Evolutionary conservation across 306 rosid genomes (phyloP).

Genomic region (Vicia villosa): DNA sequence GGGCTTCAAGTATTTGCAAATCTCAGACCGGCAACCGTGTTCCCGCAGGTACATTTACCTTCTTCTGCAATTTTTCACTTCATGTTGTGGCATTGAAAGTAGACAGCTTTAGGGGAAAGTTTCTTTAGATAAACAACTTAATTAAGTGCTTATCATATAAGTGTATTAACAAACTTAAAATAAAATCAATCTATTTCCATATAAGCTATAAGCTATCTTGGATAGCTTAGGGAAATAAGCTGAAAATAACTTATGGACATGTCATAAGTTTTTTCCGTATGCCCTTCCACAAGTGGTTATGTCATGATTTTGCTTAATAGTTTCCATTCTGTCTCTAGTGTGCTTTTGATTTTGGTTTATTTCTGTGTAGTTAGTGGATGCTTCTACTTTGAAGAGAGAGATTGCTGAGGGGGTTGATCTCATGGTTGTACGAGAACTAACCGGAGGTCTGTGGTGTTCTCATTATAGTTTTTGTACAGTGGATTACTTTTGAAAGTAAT

Average conservation of each 20-base stretch:
- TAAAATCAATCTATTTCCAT: background rate
- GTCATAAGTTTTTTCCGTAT: background rate
- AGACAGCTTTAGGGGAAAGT: too few relatives aligned
- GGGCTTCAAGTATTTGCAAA: conserved; percentile 84
- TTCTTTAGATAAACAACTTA: too few relatives aligned
- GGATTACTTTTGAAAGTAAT: conserved; percentile 3
- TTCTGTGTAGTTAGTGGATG: conserved; percentile 69
- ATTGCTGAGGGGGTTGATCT: conserved; percentile 87
- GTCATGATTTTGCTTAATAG: background rate
- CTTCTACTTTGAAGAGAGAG: conserved; percentile 92
- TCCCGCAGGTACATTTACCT: conserved; percentile 59
- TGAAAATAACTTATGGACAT: background rate
- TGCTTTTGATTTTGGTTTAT: conserved; percentile 24
- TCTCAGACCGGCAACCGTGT: conserved; percentile 80
- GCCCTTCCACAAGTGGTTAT: background rate
- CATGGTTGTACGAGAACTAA: conserved; percentile 93
- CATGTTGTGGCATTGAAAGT: too few relatives aligned
- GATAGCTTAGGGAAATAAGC: background rate
- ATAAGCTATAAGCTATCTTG: background rate
- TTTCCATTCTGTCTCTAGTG: conserved; percentile 6
- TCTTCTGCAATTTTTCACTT: background rate
- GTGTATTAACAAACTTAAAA: too few relatives aligned
- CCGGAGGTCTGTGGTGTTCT: conserved; percentile 70
- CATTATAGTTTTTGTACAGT: background rate
- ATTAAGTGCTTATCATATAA: too few relatives aligned